Evolutionary conservation across 306 rosid species (phyloP).

Genomic region (Crotalaria pallida): DNA sequence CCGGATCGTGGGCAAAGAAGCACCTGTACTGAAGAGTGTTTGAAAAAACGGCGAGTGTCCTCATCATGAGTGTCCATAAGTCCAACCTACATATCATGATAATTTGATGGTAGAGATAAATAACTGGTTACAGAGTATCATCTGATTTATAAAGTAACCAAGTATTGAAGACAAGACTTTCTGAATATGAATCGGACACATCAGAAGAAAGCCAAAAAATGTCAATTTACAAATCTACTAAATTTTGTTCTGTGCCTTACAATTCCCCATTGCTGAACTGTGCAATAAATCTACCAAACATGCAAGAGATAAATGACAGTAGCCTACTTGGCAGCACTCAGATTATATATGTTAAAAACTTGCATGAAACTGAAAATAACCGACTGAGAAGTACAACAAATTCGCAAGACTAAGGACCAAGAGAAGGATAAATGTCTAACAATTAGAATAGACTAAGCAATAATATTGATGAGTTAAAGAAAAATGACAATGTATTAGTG

Average conservation of each 20-base stretch:
- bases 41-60: constrained; percentile 76
- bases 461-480: not conserved
- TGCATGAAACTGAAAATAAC: not conserved
- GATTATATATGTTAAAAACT: not conserved
- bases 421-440: not conserved
- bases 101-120: not conserved
- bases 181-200: not conserved
- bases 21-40: constrained; percentile 75
- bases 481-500: not conserved
- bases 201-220: not conserved
- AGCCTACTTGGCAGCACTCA: not conserved
- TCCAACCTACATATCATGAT: constrained; percentile 51
- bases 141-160: constrained; percentile 15
- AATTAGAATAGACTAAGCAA: not conserved
- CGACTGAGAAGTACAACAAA: not conserved
- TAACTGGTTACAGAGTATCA: not conserved
- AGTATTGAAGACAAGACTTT: not conserved
- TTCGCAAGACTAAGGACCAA: not conserved
- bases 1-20: constrained; percentile 77
- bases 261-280: not conserved
- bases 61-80: constrained; percentile 70
- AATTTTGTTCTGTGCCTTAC: not conserved
- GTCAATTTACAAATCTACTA: not conserved
- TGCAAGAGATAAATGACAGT: not conserved
- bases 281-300: not conserved